Evolutionary conservation across 352 stramenopile species (phyloP), one percentile per base, ranked within the genome.

Genomic region (Peronosclerospora sorghi): DNA sequence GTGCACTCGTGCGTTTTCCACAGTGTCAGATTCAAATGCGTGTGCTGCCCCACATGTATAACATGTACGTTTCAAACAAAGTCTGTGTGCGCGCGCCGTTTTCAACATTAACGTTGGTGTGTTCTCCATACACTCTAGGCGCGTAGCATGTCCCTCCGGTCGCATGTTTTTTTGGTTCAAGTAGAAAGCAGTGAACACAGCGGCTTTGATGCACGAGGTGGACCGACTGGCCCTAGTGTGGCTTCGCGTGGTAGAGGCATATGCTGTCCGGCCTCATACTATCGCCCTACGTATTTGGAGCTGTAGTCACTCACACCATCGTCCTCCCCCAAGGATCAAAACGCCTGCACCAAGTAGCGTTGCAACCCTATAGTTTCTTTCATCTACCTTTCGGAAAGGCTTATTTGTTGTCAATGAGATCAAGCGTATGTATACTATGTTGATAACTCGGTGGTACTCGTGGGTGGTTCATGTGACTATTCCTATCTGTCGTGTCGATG

Each of bases 41-140:
- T n/a, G n/a, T n/a, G n/a, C n/a, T n/a, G n/a, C n/a, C n/a, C n/a
- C n/a, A n/a, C n/a, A n/a, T n/a, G 79, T 91, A 89, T 54, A 91
- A 91, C 69, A 86, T 91, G 78, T 89, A 77, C 26, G 72, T 71
- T n/a, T n/a, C n/a, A n/a, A n/a, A n/a, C n/a, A n/a, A n/a, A n/a
- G n/a, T n/a, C n/a, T n/a, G n/a, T n/a, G n/a, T n/a, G n/a, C n/a
- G n/a, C n/a, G n/a, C n/a, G n/a, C n/a, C n/a, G n/a, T n/a, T n/a
- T n/a, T n/a, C n/a, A n/a, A n/a, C n/a, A n/a, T n/a, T n/a, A n/a
- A n/a, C 36, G 13, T n/a, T n/a, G n/a, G n/a, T n/a, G n/a, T n/a
- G n/a, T n/a, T 34, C 15, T 41, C 36, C 6, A 42, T 27, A n/a
- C 1, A 32, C 43, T 49, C 8, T 30, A 86, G 76, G 74, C 68